These are phyloP conservation scores for Coemansia sp. DNA, from an alignment of 192 early-diverging fungal genomes.

Conservation along the genomic window DNA sequence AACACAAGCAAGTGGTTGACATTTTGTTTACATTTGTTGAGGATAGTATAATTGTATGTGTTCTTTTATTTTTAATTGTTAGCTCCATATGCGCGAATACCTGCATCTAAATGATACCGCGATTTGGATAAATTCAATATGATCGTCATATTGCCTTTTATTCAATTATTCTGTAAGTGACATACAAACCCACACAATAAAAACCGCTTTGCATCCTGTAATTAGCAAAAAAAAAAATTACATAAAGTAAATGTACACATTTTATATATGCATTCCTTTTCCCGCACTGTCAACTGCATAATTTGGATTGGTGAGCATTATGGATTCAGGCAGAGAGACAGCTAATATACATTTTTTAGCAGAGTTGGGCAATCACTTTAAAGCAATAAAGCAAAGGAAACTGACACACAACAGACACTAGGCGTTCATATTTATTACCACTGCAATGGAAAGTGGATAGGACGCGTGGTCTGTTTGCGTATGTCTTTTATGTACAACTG, in stretches of 20 bases:
- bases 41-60: not conserved
- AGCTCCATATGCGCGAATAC: not conserved
- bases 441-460: not conserved
- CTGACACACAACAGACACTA: not conserved
- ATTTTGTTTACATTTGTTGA: not conserved
- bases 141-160: not conserved
- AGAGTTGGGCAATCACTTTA: not conserved
- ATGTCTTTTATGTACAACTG: not conserved
- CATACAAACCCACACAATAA: not conserved
- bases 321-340: not conserved
- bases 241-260: not conserved
- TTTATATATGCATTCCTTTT: conserved; percentile 14
- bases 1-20: not conserved
- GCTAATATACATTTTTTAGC: not conserved
- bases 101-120: not conserved
- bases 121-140: not conserved
- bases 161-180: not conserved
- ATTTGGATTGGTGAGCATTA: not conserved
- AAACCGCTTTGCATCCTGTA: not conserved
- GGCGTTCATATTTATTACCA: not conserved
- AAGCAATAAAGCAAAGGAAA: not conserved
- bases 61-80: not conserved
- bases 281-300: not conserved
- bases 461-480: not conserved
- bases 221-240: conserved; percentile 9